Evolutionary conservation across 2,329 filamentous ascomycete species (phyloP), one percentile per base, ranked within the genome.

Genomic region (Zalaria obscura): DNA sequence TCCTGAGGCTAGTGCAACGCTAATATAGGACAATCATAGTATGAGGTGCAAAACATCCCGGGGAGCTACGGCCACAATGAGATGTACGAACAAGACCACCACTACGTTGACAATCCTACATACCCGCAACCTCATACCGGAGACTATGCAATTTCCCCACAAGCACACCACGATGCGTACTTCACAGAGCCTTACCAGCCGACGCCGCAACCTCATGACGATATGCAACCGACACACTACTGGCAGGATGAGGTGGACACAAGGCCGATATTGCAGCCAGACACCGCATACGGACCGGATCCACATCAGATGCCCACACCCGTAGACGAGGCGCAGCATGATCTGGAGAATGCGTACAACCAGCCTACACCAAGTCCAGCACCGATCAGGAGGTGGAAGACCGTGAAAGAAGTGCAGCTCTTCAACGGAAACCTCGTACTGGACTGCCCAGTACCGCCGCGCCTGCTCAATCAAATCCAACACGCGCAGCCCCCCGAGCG

Each of bases 381-480:
- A 48, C 74, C 73, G 4, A 78, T 96, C 50, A 81, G 84, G 60
- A 75, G 91, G 59, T 96, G 86, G 84, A 98, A 96, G 70, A 98
- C 91, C 0, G 89, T 98, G 38, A 98, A 96, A 65, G 86, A 95
- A 67, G 89, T 98, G n/a, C 80, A 93, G 54, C 66, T 98, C 40
- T 98, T 94, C 70, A 82, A 93, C 50, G 91, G 91, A 48, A 98
- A 98, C 63, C 74, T 98, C 54, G 88, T 98, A 32, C 78, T 98
- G 3, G 91, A 98, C 61, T 98, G 91, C 58, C 91, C 91, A 0
- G 85, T 98, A 44, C 89, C 91, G 0, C 89, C 91, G 0, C 77
- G 80, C 53, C 69, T 98, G 35, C 68, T 98, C 36, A 88, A 82
- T 55, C 85, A 94, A 57, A 76, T 95, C 25, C 83, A 83, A 35